These are phyloP conservation scores for Ceratobasidium sp. DNA, from an alignment of 1,284 basidiomycete genomes.

Conservation along the genomic window DNA sequence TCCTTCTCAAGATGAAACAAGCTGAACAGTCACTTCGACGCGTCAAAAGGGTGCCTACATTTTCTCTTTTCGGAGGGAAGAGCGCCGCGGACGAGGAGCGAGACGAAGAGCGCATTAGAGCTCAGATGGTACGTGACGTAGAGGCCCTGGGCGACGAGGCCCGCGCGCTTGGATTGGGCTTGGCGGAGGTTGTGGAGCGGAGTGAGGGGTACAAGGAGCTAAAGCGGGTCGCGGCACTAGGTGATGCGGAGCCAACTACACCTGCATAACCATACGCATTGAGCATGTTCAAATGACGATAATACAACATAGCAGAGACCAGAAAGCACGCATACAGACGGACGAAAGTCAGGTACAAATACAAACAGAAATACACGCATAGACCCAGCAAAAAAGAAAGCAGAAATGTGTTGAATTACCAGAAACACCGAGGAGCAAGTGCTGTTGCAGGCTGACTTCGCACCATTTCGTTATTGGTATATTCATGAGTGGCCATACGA, in stretches of 20 bases:
- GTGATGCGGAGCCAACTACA: constrained; percentile 32
- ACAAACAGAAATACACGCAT: not conserved
- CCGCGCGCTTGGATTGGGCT: constrained; percentile 66
- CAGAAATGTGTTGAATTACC: not conserved
- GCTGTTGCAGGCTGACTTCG: constrained; percentile 19
- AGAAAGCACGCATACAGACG: constrained; percentile 12
- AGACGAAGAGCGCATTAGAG: constrained; percentile 84
- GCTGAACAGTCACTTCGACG: constrained; percentile 89
- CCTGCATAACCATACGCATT: constrained; percentile 6
- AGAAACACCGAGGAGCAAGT: constrained; percentile 15
- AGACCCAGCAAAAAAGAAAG: not conserved
- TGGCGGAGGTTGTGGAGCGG: constrained; percentile 25
- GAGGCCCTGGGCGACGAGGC: constrained; percentile 86
- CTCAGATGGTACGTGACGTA: constrained; percentile 90
- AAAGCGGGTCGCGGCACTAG: constrained; percentile 37
- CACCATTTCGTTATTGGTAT: constrained; percentile 30
- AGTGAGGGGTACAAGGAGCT: constrained; percentile 42
- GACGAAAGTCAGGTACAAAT: not conserved
- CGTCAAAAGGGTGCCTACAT: constrained; percentile 84
- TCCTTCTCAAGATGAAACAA: constrained; percentile 87
- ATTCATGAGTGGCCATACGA: constrained; percentile 32
- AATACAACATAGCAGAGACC: constrained; percentile 19
- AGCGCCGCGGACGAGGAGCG: constrained; percentile 70
- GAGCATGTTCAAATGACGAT: not conserved
- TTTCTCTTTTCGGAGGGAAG: constrained; percentile 78